Evolutionary conservation across 2,329 filamentous ascomycete species (phyloP).

Genomic region (Metarhizium robertsii): DNA sequence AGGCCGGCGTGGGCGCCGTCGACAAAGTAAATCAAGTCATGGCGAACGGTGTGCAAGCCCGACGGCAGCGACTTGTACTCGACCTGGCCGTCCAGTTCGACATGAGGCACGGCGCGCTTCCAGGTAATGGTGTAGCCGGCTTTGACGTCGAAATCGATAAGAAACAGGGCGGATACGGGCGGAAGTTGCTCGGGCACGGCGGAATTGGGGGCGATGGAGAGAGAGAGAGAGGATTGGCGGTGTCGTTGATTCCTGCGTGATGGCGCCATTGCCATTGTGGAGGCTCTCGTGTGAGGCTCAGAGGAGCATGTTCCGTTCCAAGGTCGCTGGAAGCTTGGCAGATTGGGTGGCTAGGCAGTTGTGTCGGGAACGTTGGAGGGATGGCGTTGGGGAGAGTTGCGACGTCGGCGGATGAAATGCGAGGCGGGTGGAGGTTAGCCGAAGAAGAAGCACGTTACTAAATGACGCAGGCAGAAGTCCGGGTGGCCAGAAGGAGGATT

Average conservation of each 20-base stretch:
- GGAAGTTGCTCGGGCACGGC: constrained; percentile 22
- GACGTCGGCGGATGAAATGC: neutral
- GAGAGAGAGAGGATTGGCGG: constrained; percentile 29
- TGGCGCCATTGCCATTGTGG: constrained; percentile 32
- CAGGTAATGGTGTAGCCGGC: constrained; percentile 85
- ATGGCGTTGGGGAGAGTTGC: neutral
- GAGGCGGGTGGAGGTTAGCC: too few relatives aligned
- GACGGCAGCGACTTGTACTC: constrained; percentile 97
- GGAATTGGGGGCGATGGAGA: constrained; percentile 17
- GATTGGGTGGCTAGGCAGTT: neutral
- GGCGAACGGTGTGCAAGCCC: constrained; percentile 76
- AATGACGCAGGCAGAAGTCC: neutral
- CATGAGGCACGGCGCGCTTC: constrained; percentile 62
- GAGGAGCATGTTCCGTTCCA: constrained; percentile 1
- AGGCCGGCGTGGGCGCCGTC: constrained; percentile 70
- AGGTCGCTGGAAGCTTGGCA: neutral
- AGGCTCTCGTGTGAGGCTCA: constrained; percentile 10
- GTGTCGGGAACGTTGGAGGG: neutral
- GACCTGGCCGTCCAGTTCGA: constrained; percentile 75
- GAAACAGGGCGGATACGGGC: constrained; percentile 64
- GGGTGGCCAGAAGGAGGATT: neutral
- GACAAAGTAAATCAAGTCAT: constrained; percentile 91
- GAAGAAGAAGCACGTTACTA: too few relatives aligned
- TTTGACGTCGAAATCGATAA: constrained; percentile 88
- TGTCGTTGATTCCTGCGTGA: constrained; percentile 26